These are phyloP conservation scores for Fonsecaea erecta DNA, from an alignment of 2,329 filamentous ascomycete genomes.

Conservation along the genomic window DNA sequence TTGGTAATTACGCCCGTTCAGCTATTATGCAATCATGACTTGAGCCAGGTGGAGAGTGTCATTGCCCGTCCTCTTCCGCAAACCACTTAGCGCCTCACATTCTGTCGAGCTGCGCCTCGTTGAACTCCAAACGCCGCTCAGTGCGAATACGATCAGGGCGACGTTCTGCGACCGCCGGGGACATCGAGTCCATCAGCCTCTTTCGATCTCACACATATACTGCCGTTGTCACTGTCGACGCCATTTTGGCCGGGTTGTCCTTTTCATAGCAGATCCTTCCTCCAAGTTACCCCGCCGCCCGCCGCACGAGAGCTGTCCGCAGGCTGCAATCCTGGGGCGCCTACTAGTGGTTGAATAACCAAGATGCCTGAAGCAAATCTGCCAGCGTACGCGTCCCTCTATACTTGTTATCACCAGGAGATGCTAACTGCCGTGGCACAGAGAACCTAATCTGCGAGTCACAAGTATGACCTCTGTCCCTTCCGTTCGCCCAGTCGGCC, in stretches of 20 bases:
- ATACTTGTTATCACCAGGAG: slow-evolving; percentile 25
- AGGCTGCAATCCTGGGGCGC: slow-evolving; percentile 18
- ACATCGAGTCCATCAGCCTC: slow-evolving; percentile 13
- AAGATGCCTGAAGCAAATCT: slow-evolving; percentile 62
- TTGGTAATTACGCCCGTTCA: slow-evolving; percentile 14
- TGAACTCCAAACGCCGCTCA: slow-evolving; percentile 9
- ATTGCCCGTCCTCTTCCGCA: slow-evolving; percentile 25
- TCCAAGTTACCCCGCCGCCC: slow-evolving; percentile 29
- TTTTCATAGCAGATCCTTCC: background rate
- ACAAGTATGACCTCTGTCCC: slow-evolving; percentile 68
- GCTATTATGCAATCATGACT: slow-evolving; percentile 34
- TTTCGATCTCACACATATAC: background rate
- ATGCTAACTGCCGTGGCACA: slow-evolving; percentile 43
- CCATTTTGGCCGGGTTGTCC: background rate
- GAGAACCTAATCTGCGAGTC: slow-evolving; percentile 85
- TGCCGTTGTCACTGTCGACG: slow-evolving; percentile 1
- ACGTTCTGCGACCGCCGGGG: slow-evolving; percentile 8
- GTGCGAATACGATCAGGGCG: slow-evolving; percentile 26
- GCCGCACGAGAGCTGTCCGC: slow-evolving; percentile 20
- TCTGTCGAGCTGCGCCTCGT: slow-evolving; percentile 29
- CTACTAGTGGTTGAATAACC: slow-evolving; percentile 25
- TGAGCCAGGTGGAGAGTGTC: slow-evolving; percentile 19
- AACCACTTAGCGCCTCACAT: slow-evolving; percentile 30
- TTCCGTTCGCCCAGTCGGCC: slow-evolving; percentile 22
- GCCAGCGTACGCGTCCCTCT: slow-evolving; percentile 59